Evolutionary conservation across 163 green algal species (phyloP), one percentile per base, ranked within the genome.

Genomic region (Scenedesmus sp.): DNA sequence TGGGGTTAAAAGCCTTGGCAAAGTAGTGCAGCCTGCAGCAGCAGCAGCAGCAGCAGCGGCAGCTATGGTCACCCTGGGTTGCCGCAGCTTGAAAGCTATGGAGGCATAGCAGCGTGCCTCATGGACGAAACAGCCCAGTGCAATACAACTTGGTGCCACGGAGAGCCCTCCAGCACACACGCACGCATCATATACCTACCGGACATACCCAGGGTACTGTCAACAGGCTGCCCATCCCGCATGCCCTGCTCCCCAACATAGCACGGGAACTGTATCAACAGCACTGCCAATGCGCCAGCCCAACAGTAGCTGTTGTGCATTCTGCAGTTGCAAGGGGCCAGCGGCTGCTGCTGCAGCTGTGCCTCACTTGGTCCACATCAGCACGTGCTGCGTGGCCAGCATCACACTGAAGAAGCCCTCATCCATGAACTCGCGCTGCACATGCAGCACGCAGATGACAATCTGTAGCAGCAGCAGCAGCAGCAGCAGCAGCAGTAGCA

Each of bases 1-100:
- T 96, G 15, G 94, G 84, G 34, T 89, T 92, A 59, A 96, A 96
- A 12, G 94, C 94, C 77, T 94, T 92, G 16, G 86, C 92, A 59
- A 93, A 96, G 86, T 94, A 96, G 76, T 96, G 94, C 57, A 96
- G 84, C 86, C 79, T 88, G 26, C 15, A 57, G 12, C 3, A n/a
- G 2, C 12, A 74, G 77, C 55, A 81, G 91, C 0, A 94, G 87
- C 52, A 95, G 82, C 46, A 62, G 15, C n/a, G 13, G 46, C 79
- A 16, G 79, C 79, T 18, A 34, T 86, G 79, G 52, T 56, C 23
- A 13, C 23, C 20, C 8, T 13, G 12, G 73, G 8, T 12, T 54
- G 73, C 9, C 18, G 73, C 18, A 82, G 73, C 73, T 46, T 82
- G 7, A 46, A 46, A 46, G 34, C 34, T 46, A 46, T 46, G 34